Conservation (phyloP, 768 basidiomycete species). For the Agrocybe pediades region DNA sequence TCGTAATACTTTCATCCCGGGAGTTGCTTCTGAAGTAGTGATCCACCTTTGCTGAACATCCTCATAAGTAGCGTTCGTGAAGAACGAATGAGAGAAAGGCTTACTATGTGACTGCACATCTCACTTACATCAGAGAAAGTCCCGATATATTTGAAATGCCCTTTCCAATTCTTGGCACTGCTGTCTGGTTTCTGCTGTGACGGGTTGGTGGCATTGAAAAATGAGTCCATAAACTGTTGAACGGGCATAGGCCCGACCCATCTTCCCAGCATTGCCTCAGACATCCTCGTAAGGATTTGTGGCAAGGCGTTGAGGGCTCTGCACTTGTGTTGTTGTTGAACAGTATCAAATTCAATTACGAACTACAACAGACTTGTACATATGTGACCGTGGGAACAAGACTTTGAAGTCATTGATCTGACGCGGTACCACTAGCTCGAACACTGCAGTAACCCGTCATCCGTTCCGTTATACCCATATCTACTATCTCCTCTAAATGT, state of each 20-base stretch:
- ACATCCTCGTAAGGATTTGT: too few relatives aligned
- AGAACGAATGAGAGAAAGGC: not conserved
- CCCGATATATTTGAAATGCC: not conserved
- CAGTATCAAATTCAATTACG: too few relatives aligned
- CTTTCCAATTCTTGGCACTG: not conserved
- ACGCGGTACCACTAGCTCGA: too few relatives aligned
- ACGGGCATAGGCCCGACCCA: slow-evolving; percentile 12
- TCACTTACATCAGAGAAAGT: not conserved
- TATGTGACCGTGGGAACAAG: too few relatives aligned
- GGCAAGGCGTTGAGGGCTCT: too few relatives aligned
- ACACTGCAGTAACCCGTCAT: too few relatives aligned
- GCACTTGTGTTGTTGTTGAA: too few relatives aligned
- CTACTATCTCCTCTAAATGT: slow-evolving; percentile 19
- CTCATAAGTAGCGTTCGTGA: not conserved
- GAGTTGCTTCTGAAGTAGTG: not conserved
- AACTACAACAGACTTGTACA: too few relatives aligned
- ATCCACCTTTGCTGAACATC: slow-evolving; percentile 1
- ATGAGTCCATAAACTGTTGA: not conserved
- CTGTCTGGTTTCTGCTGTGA: too few relatives aligned
- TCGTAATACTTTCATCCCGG: slow-evolving; percentile 8
- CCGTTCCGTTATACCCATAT: not conserved
- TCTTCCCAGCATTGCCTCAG: too few relatives aligned
- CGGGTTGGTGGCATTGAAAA: too few relatives aligned
- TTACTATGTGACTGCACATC: slow-evolving; percentile 12
- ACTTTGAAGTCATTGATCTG: too few relatives aligned